Base-by-base conservation (phyloP, 352 stramenopile genomes). In the Phytophthora uliginosa region DNA sequence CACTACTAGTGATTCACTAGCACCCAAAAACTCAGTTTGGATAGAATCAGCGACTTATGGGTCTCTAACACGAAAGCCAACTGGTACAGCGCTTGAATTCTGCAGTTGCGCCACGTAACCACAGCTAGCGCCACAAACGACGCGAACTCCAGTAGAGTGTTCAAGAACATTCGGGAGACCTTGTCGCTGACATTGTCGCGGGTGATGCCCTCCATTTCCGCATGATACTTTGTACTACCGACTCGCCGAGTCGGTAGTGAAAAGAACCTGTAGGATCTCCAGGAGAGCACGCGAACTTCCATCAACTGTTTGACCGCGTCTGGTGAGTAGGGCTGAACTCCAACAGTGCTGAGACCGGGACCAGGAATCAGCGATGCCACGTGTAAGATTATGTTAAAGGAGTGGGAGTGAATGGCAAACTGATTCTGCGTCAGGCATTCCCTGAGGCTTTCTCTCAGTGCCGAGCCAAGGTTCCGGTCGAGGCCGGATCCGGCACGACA, bases 41-140 rank as follows among this genome's bases (percentile, higher is more conserved):
- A 51, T 13, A 58, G 47, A 17, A 78, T 40, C 8, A 36, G 31
- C 12, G 55, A 38, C 31, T 51, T 52, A 28, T 60, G 59, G 6
- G 55, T 71, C 22, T 78, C 71, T 33, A 71, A 20, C 8, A 78
- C 71, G 31, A 78, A 78, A 0, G 63, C 59, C 4, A 74, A 18
- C 24, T 71, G 61, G 52, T 74, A 65, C 22, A 74, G 24, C 22
- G 62, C 36, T 9, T 59, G 59, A n/a, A 74, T 40, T 10, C 59
- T n/a, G 22, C 59, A 56, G 15, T 58, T 47, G 12, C 64, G 60
- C 22, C 63, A 59, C 18, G 62, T 36, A 18, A 69, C 10, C 2
- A 51, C 9, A 8, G 31, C 48, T n/a, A 78, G 62, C 3, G 54
- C 10, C 10, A 40, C 34, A 15, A 40, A 40, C 3, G 34, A 40